Percentiles rank a stretch among this genome's conserved stretches.
These are phyloP conservation scores for Sordaria brevicollis DNA, from an alignment of 495 filamentous ascomycete species.

Conservation along the genomic window DNA sequence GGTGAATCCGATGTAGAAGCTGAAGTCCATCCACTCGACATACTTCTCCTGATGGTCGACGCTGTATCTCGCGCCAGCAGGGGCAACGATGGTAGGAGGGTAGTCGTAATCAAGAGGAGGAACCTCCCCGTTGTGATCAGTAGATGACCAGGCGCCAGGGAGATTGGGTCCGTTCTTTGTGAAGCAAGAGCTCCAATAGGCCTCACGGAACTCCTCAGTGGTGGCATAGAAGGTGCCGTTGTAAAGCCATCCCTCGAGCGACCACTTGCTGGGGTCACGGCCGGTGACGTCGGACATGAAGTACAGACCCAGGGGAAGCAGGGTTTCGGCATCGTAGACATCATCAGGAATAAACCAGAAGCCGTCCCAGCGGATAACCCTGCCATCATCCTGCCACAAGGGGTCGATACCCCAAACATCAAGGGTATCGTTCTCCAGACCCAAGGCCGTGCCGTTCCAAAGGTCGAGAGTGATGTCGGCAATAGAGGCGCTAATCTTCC, in stretches of 20 bases:
- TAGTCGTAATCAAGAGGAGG: slow-evolving; percentile 25
- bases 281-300: slow-evolving; percentile 36
- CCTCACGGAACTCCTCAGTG: slow-evolving; percentile 33
- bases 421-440: slow-evolving; percentile 28
- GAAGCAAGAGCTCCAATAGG: slow-evolving; percentile 32
- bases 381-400: slow-evolving; percentile 29
- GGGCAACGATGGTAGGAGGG: slow-evolving; percentile 28
- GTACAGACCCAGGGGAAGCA: slow-evolving; percentile 34
- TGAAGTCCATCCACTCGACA: slow-evolving; percentile 44
- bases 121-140: slow-evolving; percentile 22
- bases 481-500: slow-evolving; percentile 16
- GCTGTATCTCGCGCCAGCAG: slow-evolving; percentile 27
- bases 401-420: slow-evolving; percentile 31
- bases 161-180: slow-evolving; percentile 28
- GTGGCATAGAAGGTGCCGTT: slow-evolving; percentile 39
- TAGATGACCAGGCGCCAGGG: slow-evolving; percentile 35
- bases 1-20: slow-evolving; percentile 38
- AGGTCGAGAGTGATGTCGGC: slow-evolving; percentile 20
- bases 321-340: slow-evolving; percentile 25
- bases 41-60: slow-evolving; percentile 37
- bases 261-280: slow-evolving; percentile 35
- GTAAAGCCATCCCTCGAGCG: slow-evolving; percentile 37
- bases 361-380: slow-evolving; percentile 30
- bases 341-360: slow-evolving; percentile 27
- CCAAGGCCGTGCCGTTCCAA: slow-evolving; percentile 21